A percentile compares a stretch with the other conserved stretches of the same genome.
phyloP scores from a whole-genome alignment of 129 eudicot species.

The Flaveria robusta region DNA sequence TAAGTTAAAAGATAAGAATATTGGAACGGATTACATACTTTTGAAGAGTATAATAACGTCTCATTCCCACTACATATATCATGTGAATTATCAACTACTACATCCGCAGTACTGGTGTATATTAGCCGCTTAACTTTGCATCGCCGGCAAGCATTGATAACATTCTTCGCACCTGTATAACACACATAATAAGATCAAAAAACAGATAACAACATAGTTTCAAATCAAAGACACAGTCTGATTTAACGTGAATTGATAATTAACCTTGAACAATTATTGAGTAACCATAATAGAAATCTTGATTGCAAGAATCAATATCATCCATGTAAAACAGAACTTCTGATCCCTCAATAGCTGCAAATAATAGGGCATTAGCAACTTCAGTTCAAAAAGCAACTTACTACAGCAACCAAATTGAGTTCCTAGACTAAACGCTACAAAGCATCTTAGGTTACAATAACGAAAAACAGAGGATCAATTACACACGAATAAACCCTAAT shows the following conservation, averaged over 20 bases:
- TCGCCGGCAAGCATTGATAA: conserved; percentile 72
- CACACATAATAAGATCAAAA: not conserved
- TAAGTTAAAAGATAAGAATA: not conserved
- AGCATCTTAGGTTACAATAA: not conserved
- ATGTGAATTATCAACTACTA: conserved; percentile 56
- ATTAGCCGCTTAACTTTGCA: conserved; percentile 71
- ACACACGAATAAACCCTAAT: not conserved
- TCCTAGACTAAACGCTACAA: not conserved
- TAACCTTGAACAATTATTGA: conserved; percentile 80
- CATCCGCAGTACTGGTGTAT: conserved; percentile 77
- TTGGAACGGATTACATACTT: conserved; percentile 45
- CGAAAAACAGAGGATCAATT: not conserved
- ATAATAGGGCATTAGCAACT: not conserved
- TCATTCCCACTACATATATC: conserved; percentile 64
- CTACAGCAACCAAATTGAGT: not conserved
- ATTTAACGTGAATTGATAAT: conserved; percentile 13
- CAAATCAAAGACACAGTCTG: conserved; percentile 14
- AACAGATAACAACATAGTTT: not conserved
- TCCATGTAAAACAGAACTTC: conserved; percentile 67
- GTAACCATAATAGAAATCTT: conserved; percentile 62
- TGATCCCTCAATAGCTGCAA: conserved; percentile 77
- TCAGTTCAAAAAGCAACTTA: not conserved
- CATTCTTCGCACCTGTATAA: conserved; percentile 69
- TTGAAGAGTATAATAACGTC: conserved; percentile 61
- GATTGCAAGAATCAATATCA: conserved; percentile 42